A percentile compares a stretch with the other conserved stretches of the same genome.
Evolutionary conservation across 1,284 basidiomycete genomes (phyloP).

Genomic region (Athelia sp.): DNA sequence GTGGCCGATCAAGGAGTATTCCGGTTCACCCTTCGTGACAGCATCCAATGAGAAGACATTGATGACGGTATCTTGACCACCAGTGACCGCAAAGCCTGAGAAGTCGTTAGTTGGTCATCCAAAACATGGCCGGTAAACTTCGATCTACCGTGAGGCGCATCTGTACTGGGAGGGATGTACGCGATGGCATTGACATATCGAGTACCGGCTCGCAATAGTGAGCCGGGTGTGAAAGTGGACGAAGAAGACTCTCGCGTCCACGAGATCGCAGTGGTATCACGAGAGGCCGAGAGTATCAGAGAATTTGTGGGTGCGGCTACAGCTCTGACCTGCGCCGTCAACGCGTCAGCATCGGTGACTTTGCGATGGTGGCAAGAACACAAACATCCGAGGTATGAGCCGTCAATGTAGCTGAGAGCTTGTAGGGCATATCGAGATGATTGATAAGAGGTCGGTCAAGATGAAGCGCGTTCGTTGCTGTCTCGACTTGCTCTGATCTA

Average conservation of each 20-base stretch:
- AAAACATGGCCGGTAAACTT: slow-evolving; percentile 8
- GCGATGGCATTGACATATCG: slow-evolving; percentile 81
- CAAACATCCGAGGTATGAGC: slow-evolving; percentile 74
- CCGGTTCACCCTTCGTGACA: slow-evolving; percentile 57
- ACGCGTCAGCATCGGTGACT: slow-evolving; percentile 16
- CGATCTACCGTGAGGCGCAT: slow-evolving; percentile 61
- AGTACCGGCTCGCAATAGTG: slow-evolving; percentile 62
- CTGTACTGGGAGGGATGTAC: slow-evolving; percentile 63
- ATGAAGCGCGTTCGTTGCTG: no score
- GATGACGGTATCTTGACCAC: slow-evolving; percentile 81
- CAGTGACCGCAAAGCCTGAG: slow-evolving; percentile 77
- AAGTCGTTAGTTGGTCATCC: not conserved
- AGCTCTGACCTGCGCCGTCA: slow-evolving; percentile 66
- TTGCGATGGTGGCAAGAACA: slow-evolving; percentile 14
- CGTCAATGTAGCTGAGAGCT: slow-evolving; percentile 73
- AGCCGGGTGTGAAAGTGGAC: slow-evolving; percentile 45
- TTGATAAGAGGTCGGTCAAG: slow-evolving; percentile 3
- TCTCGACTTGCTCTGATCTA: no score
- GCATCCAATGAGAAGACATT: slow-evolving; percentile 70
- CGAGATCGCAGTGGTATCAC: slow-evolving; percentile 84
- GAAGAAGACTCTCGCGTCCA: slow-evolving; percentile 63
- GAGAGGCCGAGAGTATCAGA: slow-evolving; percentile 81
- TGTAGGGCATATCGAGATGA: slow-evolving; percentile 62
- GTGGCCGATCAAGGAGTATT: slow-evolving; percentile 84
- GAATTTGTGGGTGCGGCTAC: slow-evolving; percentile 65